Evolutionary conservation across 202 grass and related monocot species (phyloP), one percentile per base, ranked within the genome.

Genomic region (Schoenoplectus tabernaemontani): DNA sequence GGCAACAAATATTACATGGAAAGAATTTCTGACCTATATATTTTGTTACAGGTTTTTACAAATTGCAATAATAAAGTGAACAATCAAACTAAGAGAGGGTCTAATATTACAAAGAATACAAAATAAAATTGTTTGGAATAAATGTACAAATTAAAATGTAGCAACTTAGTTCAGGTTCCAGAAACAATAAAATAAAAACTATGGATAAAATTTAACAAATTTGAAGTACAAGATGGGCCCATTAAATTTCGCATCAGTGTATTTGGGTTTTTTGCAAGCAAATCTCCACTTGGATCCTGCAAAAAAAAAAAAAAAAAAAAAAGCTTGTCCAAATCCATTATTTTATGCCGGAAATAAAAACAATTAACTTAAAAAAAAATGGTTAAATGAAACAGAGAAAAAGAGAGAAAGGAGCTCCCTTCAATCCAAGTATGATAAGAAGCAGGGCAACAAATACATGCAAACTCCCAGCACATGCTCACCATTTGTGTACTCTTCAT

Each of bases 361-460:
- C 13, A 34, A 54, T 36, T 10, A 54, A 54, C 3, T 48, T 9
- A 10, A 54, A 19, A 54, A 10, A 4, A 19, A 11, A 10, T 9
- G 4, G 41, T 3, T 1, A 0, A 17, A 3, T 22, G 38, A 26
- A 17, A 19, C 16, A 69, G 9, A 74, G 47, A 75, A 5, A 75
- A 19, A 79, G 83, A 85, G 88, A 76, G 84, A 83, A 82, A 83
- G 83, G 88, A 97, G 90, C 90, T 93, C 93, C 90, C 93, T 97
- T 97, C 93, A 97, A 93, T 97, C 91, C 93, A 97, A 97, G 85
- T 83, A 90, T 78, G 83, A 97, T 85, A 85, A 90, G 66, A 89
- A 88, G 93, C 73, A 64, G 30, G 43, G 56, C 2, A 83, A 81
- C 83, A 58, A 77, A 89, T 39, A 65, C 48, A 75, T 75, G 47